These are phyloP conservation scores for Oidium heveae DNA, from an alignment of 2,329 filamentous ascomycete genomes.

Conservation along the genomic window DNA sequence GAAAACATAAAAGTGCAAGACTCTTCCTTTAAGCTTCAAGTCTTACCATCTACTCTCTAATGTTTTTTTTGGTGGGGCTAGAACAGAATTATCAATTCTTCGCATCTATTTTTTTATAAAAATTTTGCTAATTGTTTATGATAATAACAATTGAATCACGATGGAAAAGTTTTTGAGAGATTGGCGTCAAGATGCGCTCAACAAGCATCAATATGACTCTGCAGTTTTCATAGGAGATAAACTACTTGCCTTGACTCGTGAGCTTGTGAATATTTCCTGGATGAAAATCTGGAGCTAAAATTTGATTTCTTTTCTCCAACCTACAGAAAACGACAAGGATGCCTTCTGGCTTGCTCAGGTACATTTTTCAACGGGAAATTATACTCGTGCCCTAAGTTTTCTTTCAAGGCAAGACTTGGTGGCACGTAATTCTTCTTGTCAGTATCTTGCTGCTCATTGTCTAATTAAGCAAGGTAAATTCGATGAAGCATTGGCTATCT, in stretches of 20 bases:
- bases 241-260: conserved; percentile 77
- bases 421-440: conserved; percentile 57
- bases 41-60: too few species aligned
- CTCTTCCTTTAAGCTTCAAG: too few species aligned
- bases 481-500: conserved; percentile 62
- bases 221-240: conserved; percentile 97
- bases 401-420: conserved; percentile 66
- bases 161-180: conserved; percentile 90
- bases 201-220: conserved; percentile 88
- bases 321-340: conserved; percentile 70
- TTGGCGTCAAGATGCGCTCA: conserved; percentile 86
- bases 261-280: conserved; percentile 11
- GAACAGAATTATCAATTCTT: too few species aligned
- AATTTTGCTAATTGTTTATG: too few species aligned
- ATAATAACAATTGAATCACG: background rate
- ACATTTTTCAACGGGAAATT: conserved; percentile 87
- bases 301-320: background rate
- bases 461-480: conserved; percentile 78
- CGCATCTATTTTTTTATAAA: too few species aligned
- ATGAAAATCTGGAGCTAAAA: background rate
- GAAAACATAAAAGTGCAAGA: too few species aligned
- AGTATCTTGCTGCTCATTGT: conserved; percentile 83
- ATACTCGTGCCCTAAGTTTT: conserved; percentile 70
- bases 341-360: conserved; percentile 97
- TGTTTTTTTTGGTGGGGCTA: too few species aligned